Evolutionary conservation across 306 rosid genomes (phyloP).

Genomic region (Pueraria montana): DNA sequence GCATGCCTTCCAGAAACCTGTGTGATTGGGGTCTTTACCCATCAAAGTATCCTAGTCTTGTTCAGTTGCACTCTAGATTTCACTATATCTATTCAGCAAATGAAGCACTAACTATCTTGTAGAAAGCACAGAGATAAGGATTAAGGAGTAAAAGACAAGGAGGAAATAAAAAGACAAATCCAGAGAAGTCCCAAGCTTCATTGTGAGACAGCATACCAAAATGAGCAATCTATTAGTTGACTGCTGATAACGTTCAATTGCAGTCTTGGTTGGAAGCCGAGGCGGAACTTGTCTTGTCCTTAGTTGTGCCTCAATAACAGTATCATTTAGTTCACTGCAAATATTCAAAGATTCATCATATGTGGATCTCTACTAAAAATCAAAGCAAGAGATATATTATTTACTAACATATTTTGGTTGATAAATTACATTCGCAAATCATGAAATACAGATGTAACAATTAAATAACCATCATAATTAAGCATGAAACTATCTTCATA

Average conservation of each 20-base stretch:
- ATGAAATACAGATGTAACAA: not conserved
- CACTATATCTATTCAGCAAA: constrained; percentile 22
- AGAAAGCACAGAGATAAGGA: constrained; percentile 9
- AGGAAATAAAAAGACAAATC: constrained; percentile 19
- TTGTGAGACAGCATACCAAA: constrained; percentile 66
- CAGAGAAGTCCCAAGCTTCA: constrained; percentile 37
- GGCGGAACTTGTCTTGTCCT: constrained; percentile 73
- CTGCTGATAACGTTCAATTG: constrained; percentile 66
- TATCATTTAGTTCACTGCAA: constrained; percentile 89
- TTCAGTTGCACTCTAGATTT: not conserved
- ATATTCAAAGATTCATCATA: constrained; percentile 43
- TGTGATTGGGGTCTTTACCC: not conserved
- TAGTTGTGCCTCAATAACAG: constrained; percentile 73
- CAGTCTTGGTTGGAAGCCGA: constrained; percentile 62
- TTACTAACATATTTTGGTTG: constrained; percentile 25
- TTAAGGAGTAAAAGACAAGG: constrained; percentile 15
- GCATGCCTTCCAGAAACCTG: not conserved
- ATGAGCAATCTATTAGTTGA: constrained; percentile 86
- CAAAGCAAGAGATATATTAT: constrained; percentile 30
- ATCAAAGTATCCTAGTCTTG: constrained; percentile 10
- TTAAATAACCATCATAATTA: constrained; percentile 19
- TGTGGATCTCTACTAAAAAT: constrained; percentile 23
- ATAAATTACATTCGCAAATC: not conserved
- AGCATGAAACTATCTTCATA: constrained; percentile 8
- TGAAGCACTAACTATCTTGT: constrained; percentile 10